phyloP scores from a whole-genome alignment of 2,329 filamentous ascomycete genomes.

The Fonsecaea nubica region DNA sequence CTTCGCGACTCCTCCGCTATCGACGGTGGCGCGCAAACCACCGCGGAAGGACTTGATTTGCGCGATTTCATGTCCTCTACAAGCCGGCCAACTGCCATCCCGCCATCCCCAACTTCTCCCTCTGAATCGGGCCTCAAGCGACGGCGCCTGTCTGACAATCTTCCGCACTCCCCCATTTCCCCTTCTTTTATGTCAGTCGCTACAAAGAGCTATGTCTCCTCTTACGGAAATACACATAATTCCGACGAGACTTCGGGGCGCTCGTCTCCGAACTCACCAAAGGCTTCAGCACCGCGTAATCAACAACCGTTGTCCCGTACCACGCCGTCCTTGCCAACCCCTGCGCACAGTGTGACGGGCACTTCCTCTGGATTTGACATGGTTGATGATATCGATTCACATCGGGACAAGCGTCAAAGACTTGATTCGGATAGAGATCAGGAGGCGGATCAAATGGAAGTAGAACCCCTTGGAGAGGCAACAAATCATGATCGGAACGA shows the following conservation, averaged over 20 bases:
- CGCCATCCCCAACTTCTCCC: conserved; percentile 53
- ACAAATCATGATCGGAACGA: conserved; percentile 40
- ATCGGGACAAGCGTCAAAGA: conserved; percentile 39
- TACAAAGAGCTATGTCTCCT: conserved; percentile 56
- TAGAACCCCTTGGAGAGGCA: conserved; percentile 28
- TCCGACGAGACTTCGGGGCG: conserved; percentile 41
- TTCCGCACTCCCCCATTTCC: conserved; percentile 42
- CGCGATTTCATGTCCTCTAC: conserved; percentile 36
- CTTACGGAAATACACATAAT: conserved; percentile 52
- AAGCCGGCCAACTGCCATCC: conserved; percentile 45
- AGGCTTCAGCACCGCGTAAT: conserved; percentile 50
- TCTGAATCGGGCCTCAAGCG: conserved; percentile 48
- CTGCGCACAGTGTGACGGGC: conserved; percentile 54
- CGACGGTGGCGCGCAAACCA: conserved; percentile 26
- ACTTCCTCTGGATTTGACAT: conserved; percentile 45
- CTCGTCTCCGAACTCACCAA: conserved; percentile 51
- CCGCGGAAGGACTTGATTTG: conserved; percentile 19
- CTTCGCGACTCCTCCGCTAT: conserved; percentile 17
- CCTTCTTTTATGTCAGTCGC: conserved; percentile 59
- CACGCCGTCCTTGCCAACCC: conserved; percentile 54
- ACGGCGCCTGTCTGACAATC: conserved; percentile 34
- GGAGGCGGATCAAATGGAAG: conserved; percentile 33
- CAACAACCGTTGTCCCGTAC: conserved; percentile 49
- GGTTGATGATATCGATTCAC: conserved; percentile 42
- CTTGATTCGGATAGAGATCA: conserved; percentile 24